Percentiles rank a stretch among this genome's conserved stretches.
These are phyloP conservation scores for Colletotrichum tamarilloi DNA, from an alignment of 2,329 filamentous ascomycete species.

Conservation along the genomic window DNA sequence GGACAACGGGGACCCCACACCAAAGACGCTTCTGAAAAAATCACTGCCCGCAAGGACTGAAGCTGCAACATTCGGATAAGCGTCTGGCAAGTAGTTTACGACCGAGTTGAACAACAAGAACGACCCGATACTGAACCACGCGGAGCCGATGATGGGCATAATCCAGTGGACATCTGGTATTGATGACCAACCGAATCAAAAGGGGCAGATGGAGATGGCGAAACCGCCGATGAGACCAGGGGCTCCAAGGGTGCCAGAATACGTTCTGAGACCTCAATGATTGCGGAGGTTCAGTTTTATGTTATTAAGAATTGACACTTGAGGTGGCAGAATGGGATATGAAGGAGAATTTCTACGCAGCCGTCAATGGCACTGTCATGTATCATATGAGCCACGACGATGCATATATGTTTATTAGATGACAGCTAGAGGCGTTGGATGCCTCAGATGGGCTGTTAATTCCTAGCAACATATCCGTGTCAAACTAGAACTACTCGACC, in stretches of 20 bases:
- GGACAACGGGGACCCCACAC: slow-evolving; percentile 32
- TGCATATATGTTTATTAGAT: not conserved
- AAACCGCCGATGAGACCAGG: slow-evolving; percentile 58
- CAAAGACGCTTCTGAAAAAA: slow-evolving; percentile 32
- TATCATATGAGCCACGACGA: not conserved
- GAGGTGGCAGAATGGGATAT: not conserved
- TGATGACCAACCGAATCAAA: slow-evolving; percentile 78
- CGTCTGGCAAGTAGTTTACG: slow-evolving; percentile 38
- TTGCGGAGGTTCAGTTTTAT: not conserved
- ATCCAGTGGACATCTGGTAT: slow-evolving; percentile 70
- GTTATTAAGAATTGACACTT: not conserved
- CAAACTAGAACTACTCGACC: not conserved
- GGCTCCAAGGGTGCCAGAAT: not conserved
- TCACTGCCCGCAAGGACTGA: slow-evolving; percentile 38
- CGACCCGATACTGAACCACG: slow-evolving; percentile 65
- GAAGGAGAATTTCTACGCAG: not conserved
- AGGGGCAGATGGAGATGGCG: slow-evolving; percentile 74
- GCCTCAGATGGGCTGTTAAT: no score
- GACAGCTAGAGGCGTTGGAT: no score
- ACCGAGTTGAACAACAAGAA: slow-evolving; percentile 42
- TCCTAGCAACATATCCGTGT: no score
- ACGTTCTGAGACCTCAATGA: not conserved
- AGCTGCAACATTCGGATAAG: slow-evolving; percentile 37
- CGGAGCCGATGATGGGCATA: slow-evolving; percentile 65
- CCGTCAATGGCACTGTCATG: not conserved